These are phyloP conservation scores for Aegle marmelos DNA, from an alignment of 345 rosid genomes.

Conservation along the genomic window DNA sequence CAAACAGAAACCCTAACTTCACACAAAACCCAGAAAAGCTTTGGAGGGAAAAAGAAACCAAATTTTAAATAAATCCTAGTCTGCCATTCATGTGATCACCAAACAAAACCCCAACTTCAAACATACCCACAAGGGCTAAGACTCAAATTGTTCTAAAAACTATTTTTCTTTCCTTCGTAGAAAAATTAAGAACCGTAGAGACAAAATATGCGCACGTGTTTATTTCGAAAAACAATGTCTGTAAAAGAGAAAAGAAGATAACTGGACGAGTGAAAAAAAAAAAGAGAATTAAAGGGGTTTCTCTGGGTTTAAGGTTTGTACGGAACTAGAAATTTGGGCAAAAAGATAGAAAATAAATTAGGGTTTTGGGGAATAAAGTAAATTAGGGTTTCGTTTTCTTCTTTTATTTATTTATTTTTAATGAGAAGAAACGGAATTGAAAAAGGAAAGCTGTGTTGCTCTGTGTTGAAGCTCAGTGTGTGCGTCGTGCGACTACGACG, in stretches of 20 bases:
- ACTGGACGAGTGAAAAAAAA: background rate
- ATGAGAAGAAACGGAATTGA: background rate
- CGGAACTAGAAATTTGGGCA: background rate
- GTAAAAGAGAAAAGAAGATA: background rate
- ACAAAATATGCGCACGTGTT: background rate
- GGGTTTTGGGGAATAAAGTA: background rate
- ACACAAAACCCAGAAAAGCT: constrained; percentile 1
- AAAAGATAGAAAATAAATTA: background rate
- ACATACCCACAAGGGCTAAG: constrained; percentile 1
- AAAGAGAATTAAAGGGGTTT: background rate
- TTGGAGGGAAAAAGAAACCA: background rate
- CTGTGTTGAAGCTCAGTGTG: background rate
- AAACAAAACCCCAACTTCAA: background rate
- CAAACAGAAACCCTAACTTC: constrained; percentile 10
- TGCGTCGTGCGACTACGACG: background rate
- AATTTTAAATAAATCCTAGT: background rate
- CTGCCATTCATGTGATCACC: constrained; percentile 8
- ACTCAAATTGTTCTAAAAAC: background rate
- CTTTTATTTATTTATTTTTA: background rate
- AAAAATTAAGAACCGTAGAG: background rate
- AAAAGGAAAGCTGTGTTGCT: background rate
- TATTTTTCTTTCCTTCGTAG: background rate
- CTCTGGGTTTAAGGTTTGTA: background rate
- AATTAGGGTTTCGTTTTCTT: background rate
- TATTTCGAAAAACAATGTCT: background rate